A percentile compares a stretch with the other conserved stretches of the same genome.
Conservation (phyloP, 441 rosid species). For the Populus trichocarpa region DNA sequence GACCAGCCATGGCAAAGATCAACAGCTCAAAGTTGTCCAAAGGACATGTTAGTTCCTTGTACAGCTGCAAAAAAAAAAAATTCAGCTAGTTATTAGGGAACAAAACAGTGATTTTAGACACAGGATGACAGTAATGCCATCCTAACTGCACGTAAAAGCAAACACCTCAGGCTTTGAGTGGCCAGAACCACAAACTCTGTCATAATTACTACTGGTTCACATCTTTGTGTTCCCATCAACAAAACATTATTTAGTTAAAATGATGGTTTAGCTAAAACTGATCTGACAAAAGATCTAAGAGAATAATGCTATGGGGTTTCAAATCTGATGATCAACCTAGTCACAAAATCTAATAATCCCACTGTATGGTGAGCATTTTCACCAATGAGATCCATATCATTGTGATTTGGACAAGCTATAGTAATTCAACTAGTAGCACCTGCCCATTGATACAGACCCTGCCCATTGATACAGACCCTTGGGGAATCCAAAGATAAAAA, state of each 20-base stretch:
- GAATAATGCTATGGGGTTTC: not conserved
- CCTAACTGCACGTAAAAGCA: not conserved
- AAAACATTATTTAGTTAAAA: not conserved
- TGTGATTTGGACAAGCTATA: not conserved
- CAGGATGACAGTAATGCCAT: not conserved
- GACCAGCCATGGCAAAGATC: constrained; percentile 81
- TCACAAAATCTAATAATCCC: not conserved
- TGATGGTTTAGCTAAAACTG: not conserved
- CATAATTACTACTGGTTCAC: not conserved
- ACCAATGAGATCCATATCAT: not conserved
- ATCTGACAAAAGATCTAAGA: not conserved
- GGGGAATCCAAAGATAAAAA: not conserved
- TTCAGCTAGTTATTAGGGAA: not conserved
- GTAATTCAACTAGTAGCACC: not conserved
- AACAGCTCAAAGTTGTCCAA: constrained; percentile 88
- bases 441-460: not conserved
- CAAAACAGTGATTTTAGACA: not conserved
- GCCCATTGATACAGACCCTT: not conserved
- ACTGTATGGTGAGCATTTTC: not conserved
- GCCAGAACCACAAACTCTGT: not conserved
- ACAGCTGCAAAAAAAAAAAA: constrained; percentile 47
- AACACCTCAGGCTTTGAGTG: not conserved
- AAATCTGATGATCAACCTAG: not conserved
- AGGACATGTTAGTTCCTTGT: constrained; percentile 91
- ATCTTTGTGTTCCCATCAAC: not conserved